Evolutionary conservation across 345 rosid genomes (phyloP).

Genomic region (Euphorbia tirucalli): DNA sequence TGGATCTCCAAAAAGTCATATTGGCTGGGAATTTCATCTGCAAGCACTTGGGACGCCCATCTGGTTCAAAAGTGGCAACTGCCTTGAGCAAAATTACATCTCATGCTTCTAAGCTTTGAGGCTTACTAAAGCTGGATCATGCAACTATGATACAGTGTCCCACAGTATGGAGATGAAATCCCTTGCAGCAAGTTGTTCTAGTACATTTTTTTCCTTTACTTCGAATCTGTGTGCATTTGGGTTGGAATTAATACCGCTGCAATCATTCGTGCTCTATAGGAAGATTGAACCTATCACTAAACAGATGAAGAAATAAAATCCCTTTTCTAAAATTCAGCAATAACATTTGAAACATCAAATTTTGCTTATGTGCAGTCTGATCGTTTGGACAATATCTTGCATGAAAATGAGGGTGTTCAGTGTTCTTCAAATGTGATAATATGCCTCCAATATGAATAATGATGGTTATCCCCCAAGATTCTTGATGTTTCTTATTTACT

Average conservation of each 20-base stretch:
- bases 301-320: too few species aligned
- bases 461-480: too few species aligned
- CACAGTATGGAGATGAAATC: not conserved
- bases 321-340: too few species aligned
- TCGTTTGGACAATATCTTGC: too few species aligned
- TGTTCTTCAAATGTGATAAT: not conserved
- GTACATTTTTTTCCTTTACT: not conserved
- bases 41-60: conserved; percentile 51
- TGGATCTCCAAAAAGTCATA: conserved; percentile 55
- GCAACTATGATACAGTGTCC: not conserved
- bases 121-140: not conserved
- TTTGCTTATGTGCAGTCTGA: too few species aligned
- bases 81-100: conserved; percentile 46
- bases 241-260: too few species aligned
- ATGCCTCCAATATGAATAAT: not conserved
- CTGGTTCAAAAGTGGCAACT: conserved; percentile 60
- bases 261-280: too few species aligned
- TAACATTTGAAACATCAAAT: too few species aligned
- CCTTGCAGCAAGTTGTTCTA: not conserved
- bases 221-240: not conserved
- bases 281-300: too few species aligned
- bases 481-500: too few species aligned
- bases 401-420: too few species aligned
- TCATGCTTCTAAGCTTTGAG: conserved; percentile 75
- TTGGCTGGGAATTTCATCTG: conserved; percentile 62